phyloP scores from a whole-genome alignment of 163 green algal species.

The Chloroidium sp. region DNA sequence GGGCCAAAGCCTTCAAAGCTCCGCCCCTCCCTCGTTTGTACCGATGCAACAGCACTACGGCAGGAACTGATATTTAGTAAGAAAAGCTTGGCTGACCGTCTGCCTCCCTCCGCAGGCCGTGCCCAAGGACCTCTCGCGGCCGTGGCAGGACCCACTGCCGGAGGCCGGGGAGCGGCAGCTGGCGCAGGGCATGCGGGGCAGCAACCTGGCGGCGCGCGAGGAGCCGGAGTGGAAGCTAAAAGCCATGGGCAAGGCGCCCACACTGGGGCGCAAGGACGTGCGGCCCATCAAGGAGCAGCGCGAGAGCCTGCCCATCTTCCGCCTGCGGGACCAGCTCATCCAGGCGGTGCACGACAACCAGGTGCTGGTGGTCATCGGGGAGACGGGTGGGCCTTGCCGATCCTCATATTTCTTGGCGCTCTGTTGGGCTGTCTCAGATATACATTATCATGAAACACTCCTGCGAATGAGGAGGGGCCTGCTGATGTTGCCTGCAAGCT shows the following conservation, averaged over 20 bases:
- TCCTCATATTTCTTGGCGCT: too few species aligned
- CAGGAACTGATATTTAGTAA: too few species aligned
- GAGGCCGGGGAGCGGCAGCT: slow-evolving; percentile 65
- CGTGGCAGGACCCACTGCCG: slow-evolving; percentile 97
- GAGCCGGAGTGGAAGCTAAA: slow-evolving; percentile 95
- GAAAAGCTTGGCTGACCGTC: too few species aligned
- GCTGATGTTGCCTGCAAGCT: too few species aligned
- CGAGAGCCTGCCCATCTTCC: slow-evolving; percentile 90
- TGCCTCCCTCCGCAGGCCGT: too few species aligned
- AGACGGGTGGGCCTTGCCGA: slow-evolving; percentile 55
- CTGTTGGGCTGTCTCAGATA: too few species aligned
- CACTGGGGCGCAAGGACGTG: slow-evolving; percentile 78
- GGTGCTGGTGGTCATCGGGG: slow-evolving; percentile 93
- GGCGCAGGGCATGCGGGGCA: slow-evolving; percentile 74
- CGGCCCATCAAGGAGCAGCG: slow-evolving; percentile 91
- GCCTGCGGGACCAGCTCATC: slow-evolving; percentile 82
- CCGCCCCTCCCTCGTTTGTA: too few species aligned
- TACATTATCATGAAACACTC: too few species aligned
- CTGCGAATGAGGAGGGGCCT: too few species aligned
- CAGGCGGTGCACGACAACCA: slow-evolving; percentile 78
- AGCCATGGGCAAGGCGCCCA: slow-evolving; percentile 90
- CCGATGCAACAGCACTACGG: too few species aligned
- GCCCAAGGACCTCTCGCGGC: slow-evolving; percentile 71
- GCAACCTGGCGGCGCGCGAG: slow-evolving; percentile 70
- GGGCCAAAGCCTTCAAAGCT: too few species aligned